Base-by-base conservation (phyloP, 805 yeast genomes). In the Diddensiella santjacobensis region DNA sequence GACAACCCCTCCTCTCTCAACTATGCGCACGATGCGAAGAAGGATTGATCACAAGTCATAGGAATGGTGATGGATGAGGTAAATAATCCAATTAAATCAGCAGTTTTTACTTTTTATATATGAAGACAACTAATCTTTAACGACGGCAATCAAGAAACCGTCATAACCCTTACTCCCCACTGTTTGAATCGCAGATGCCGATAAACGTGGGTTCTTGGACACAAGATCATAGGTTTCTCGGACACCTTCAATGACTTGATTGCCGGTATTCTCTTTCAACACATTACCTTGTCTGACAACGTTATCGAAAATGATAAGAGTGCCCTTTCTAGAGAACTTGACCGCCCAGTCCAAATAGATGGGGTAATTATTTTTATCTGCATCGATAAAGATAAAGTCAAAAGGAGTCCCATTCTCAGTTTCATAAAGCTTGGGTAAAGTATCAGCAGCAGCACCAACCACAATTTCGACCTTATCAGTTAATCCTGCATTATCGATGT, bases 351-450 rank as follows among this genome's bases (percentile, higher is more conserved):
- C 51, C 35, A 48, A 40, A 24, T 51, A 51, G 6, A 19, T 30
- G 20, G 40, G 49, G 44, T 48, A 38, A 22, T 36, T 44, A 15
- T 42, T 37, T 45, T 51, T 51, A 37, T 49, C 49, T 15, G 52
- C 52, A 36, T 51, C 55, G 20, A 51, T 49, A 38, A 51, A 51
- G n/a, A 43, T 22, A 42, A 51, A 39, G 29, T 46, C 52, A 23
- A 49, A 42, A 20, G 26, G 40, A 29, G 37, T 26, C 3, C 47
- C 47, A 5, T 26, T 38, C 18, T 29, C 30, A 6, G 22, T 36
- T 20, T 40, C 40, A 10, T 37, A 38, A 13, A 49, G 30, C 38
- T 45, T 40, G 3, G 49, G 50, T 24, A 54, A 35, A 3, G 48
- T 45, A 2, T 52, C 53, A 6, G 22, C 19, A 8, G 57, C 55